Conservation (phyloP, 2,329 filamentous ascomycete species). For the Aureobasidium subglaciale region DNA sequence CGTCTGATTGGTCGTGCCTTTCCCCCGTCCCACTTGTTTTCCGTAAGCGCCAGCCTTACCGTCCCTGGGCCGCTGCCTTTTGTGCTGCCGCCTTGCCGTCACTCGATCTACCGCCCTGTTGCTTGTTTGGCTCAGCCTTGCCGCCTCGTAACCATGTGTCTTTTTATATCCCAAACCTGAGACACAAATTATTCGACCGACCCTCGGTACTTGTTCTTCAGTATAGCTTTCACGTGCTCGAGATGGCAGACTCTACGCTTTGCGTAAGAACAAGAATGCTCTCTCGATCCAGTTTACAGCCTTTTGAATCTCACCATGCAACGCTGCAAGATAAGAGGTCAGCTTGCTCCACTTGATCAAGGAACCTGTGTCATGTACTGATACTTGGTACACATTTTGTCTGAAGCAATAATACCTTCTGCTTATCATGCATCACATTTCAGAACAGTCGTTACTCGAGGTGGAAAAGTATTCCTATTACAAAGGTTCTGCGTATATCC, state of each 20-base stretch:
- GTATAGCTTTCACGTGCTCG: no score
- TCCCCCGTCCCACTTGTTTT: not conserved
- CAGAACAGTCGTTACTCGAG: no score
- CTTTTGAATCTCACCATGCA: no score
- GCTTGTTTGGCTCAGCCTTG: not conserved
- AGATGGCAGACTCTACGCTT: no score
- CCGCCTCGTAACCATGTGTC: not conserved
- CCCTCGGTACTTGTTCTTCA: no score
- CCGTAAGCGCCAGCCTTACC: constrained; percentile 10
- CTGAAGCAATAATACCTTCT: not conserved
- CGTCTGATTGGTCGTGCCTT: constrained; percentile 3
- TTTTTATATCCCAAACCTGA: not conserved
- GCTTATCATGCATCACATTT: no score
- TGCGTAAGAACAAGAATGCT: no score
- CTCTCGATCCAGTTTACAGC: no score
- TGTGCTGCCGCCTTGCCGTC: not conserved
- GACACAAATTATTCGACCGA: not conserved
- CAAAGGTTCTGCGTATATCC: not conserved
- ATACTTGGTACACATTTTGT: no score
- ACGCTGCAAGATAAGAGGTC: no score
- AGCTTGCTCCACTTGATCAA: no score
- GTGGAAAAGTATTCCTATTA: not conserved
- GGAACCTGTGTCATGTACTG: no score
- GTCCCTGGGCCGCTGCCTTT: not conserved
- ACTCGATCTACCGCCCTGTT: not conserved